A percentile compares a stretch with the other conserved stretches of the same genome.
phyloP scores from a whole-genome alignment of 495 filamentous ascomycete genomes.

The Penicillium manginii region DNA sequence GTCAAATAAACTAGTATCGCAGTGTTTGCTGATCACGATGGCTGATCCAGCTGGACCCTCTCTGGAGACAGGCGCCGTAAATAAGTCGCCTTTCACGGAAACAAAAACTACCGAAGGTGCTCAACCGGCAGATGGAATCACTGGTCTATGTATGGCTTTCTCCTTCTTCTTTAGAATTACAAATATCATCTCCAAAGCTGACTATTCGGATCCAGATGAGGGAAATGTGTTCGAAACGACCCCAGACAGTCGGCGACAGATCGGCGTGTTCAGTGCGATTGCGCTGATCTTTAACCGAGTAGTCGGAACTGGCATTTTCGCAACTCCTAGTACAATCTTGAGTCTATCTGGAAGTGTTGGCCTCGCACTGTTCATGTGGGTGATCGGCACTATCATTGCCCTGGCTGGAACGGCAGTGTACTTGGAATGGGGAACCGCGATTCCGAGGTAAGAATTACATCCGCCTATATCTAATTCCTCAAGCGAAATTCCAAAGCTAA shows the following conservation, averaged over 20 bases:
- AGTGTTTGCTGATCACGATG: conserved; percentile 5
- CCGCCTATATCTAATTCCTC: no score
- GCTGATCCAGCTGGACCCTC: conserved; percentile 9
- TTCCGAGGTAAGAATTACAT: conserved; percentile 37
- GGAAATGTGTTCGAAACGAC: conserved; percentile 65
- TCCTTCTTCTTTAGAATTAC: neutral
- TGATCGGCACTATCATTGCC: conserved; percentile 52
- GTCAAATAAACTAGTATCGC: neutral
- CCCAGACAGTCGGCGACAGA: conserved; percentile 62
- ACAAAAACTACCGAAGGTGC: conserved; percentile 30
- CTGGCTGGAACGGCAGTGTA: conserved; percentile 56
- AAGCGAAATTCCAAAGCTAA: neutral
- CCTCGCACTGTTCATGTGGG: conserved; percentile 57
- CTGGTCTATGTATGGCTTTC: conserved; percentile 38
- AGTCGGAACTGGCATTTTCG: conserved; percentile 70
- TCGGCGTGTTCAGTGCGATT: conserved; percentile 62
- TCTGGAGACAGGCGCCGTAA: conserved; percentile 16
- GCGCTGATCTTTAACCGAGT: conserved; percentile 68
- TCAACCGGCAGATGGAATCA: conserved; percentile 38
- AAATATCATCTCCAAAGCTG: neutral
- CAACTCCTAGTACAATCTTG: conserved; percentile 62
- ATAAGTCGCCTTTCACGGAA: conserved; percentile 20
- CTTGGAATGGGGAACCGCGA: conserved; percentile 59
- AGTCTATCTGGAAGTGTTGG: conserved; percentile 56
- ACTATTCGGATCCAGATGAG: conserved; percentile 35